phyloP scores from a whole-genome alignment of 441 rosid genomes.

The Populus tomentosa region DNA sequence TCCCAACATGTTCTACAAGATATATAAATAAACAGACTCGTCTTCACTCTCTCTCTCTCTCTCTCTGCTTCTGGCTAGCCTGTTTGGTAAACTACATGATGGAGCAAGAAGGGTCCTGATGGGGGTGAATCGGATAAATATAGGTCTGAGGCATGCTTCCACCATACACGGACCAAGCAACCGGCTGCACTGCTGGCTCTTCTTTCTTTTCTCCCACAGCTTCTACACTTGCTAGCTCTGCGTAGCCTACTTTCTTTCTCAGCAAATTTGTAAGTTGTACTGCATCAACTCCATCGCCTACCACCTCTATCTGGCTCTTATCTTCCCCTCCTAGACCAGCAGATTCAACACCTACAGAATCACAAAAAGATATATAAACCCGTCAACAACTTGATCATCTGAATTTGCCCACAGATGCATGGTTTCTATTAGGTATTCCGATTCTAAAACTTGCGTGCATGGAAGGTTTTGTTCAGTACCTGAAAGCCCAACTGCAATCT shows the following conservation, averaged over 20 bases:
- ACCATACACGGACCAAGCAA: background rate
- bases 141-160: background rate
- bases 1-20: too few relatives aligned
- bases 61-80: too few relatives aligned
- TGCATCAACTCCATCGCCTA: slow-evolving; percentile 41
- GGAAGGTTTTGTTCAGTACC: slow-evolving; percentile 15
- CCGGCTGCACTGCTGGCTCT: background rate
- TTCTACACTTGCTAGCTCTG: slow-evolving; percentile 25
- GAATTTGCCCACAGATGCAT: background rate
- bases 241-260: slow-evolving; percentile 36
- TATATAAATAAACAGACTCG: too few relatives aligned
- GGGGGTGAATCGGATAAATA: background rate
- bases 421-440: background rate
- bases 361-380: background rate
- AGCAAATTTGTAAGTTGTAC: slow-evolving; percentile 29
- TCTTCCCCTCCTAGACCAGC: slow-evolving; percentile 38
- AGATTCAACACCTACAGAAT: slow-evolving; percentile 39
- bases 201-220: background rate
- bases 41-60: too few relatives aligned
- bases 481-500: slow-evolving; percentile 21
- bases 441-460: background rate
- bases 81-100: background rate
- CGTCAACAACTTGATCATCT: background rate
- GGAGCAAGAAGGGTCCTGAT: slow-evolving; percentile 1
- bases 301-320: slow-evolving; percentile 50